Conservation (phyloP, 2,329 filamentous ascomycete genomes). For the Calonectria hongkongensis region DNA sequence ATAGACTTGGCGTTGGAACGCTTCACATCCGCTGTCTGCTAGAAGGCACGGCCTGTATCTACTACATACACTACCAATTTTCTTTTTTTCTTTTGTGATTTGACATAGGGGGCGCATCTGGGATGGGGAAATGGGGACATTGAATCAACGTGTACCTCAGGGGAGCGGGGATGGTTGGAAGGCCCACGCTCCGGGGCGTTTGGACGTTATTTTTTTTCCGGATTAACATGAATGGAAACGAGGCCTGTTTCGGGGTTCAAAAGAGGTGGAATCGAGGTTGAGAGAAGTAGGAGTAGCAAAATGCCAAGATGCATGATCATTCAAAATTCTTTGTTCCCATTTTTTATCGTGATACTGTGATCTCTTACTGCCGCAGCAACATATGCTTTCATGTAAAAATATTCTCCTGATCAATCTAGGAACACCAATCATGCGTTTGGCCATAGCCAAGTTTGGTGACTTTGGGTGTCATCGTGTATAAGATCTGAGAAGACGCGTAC, state of each 20-base stretch:
- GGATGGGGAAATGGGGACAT: constrained; percentile 47
- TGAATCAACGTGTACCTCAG: constrained; percentile 49
- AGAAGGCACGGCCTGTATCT: constrained; percentile 53
- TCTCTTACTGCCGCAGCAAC: too few relatives aligned
- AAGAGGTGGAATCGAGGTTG: constrained; percentile 50
- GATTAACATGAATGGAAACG: constrained; percentile 55
- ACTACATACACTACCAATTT: constrained; percentile 53
- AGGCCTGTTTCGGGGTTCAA: constrained; percentile 45
- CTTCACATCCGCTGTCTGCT: constrained; percentile 47
- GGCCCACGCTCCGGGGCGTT: constrained; percentile 53
- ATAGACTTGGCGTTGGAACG: constrained; percentile 60
- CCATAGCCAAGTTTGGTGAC: too few relatives aligned
- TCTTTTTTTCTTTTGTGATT: constrained; percentile 49
- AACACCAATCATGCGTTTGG: too few relatives aligned
- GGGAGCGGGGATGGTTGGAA: constrained; percentile 46
- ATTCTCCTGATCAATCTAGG: too few relatives aligned
- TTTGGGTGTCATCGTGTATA: too few relatives aligned
- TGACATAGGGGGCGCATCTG: constrained; percentile 55
- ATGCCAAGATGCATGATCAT: constrained; percentile 49
- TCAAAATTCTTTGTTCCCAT: not conserved
- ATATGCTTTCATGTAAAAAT: too few relatives aligned
- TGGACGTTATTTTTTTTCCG: constrained; percentile 40
- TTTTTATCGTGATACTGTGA: not conserved
- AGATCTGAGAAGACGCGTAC: too few relatives aligned
- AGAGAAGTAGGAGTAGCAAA: constrained; percentile 50